These are phyloP conservation scores for Cystobasidiaceae sp. DNA, from an alignment of 1,284 basidiomycete genomes.

Conservation along the genomic window DNA sequence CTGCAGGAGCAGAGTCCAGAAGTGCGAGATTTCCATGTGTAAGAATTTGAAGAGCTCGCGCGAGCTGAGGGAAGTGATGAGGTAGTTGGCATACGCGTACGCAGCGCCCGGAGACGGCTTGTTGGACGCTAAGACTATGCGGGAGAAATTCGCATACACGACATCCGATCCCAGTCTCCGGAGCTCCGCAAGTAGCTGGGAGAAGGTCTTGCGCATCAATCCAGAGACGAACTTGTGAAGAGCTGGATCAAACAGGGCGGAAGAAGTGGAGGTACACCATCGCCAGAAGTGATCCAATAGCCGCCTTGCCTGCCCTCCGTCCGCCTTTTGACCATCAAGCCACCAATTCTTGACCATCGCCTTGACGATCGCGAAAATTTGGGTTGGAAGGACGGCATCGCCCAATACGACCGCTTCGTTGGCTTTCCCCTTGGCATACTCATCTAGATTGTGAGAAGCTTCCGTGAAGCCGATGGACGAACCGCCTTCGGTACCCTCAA, in stretches of 20 bases:
- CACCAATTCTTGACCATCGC: constrained; percentile 88
- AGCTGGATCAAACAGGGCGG: constrained; percentile 87
- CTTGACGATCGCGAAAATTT: constrained; percentile 80
- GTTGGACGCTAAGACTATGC: constrained; percentile 82
- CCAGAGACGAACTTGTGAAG: constrained; percentile 90
- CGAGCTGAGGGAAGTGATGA: constrained; percentile 85
- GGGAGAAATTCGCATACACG: constrained; percentile 90
- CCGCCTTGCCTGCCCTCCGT: constrained; percentile 56
- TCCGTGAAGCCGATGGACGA: constrained; percentile 91
- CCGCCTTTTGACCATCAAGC: constrained; percentile 65
- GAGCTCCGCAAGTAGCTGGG: constrained; percentile 94
- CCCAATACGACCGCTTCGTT: constrained; percentile 77
- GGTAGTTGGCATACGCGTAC: constrained; percentile 89
- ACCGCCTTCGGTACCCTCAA: constrained; percentile 70
- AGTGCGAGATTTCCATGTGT: constrained; percentile 77
- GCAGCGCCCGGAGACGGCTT: constrained; percentile 91
- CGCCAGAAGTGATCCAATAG: constrained; percentile 89
- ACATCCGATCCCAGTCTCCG: constrained; percentile 89
- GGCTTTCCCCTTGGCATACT: constrained; percentile 71
- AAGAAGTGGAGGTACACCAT: constrained; percentile 81
- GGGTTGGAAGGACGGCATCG: constrained; percentile 83
- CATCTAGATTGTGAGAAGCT: constrained; percentile 81
- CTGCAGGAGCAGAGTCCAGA: constrained; percentile 92
- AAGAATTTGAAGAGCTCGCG: constrained; percentile 95
- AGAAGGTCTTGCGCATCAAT: constrained; percentile 96